These are phyloP conservation scores for Epichloe scottii DNA, from an alignment of 2,329 filamentous ascomycete genomes.

Conservation along the genomic window DNA sequence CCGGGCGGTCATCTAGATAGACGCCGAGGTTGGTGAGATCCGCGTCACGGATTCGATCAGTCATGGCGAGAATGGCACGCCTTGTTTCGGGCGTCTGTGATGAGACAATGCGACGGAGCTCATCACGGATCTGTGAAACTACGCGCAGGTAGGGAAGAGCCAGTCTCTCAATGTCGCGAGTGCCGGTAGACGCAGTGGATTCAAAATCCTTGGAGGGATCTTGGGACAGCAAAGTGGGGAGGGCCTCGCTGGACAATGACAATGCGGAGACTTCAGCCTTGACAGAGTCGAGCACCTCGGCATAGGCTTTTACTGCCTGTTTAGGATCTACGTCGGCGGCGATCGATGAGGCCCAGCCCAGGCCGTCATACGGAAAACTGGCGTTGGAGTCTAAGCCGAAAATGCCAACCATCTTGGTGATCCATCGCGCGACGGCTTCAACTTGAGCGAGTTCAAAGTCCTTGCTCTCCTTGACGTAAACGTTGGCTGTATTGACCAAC, in stretches of 20 bases:
- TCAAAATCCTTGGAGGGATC: constrained; percentile 35
- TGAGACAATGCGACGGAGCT: constrained; percentile 43
- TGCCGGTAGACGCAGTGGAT: constrained; percentile 29
- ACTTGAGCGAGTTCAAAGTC: constrained; percentile 33
- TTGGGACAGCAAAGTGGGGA: constrained; percentile 30
- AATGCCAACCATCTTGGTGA: constrained; percentile 73
- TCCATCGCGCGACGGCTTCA: constrained; percentile 56
- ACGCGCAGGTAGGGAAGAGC: constrained; percentile 43
- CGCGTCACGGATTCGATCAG: constrained; percentile 68
- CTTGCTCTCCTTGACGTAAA: constrained; percentile 36
- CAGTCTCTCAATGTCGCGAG: constrained; percentile 38
- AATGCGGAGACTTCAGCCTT: constrained; percentile 33
- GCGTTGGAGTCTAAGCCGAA: constrained; percentile 64
- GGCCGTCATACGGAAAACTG: constrained; percentile 38
- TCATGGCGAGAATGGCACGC: constrained; percentile 63
- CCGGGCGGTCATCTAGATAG: constrained; percentile 74
- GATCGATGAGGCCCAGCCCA: constrained; percentile 40
- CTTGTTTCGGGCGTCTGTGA: constrained; percentile 37
- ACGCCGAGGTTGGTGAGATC: constrained; percentile 73
- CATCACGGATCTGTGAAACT: constrained; percentile 46
- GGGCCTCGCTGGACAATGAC: constrained; percentile 33
- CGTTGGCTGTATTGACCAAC: constrained; percentile 67
- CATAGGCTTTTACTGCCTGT: constrained; percentile 34
- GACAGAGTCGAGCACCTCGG: constrained; percentile 31
- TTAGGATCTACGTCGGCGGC: constrained; percentile 30